Base-by-base conservation (phyloP, 1,139 yeast species). In the Candida sp. region DNA sequence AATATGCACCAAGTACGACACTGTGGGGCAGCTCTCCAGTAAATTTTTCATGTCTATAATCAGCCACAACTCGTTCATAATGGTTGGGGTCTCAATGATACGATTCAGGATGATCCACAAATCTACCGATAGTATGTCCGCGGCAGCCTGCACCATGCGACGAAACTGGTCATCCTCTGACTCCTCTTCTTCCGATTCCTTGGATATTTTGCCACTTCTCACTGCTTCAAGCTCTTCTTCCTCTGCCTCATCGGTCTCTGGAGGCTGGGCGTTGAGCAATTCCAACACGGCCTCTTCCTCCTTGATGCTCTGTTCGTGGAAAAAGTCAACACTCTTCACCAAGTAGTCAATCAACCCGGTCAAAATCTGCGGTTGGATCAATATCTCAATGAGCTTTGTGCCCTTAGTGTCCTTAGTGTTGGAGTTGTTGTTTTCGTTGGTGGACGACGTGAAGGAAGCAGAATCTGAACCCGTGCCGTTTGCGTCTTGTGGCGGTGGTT, bases 361-460 rank as follows among this genome's bases (percentile, higher is more conserved):
- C 47, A 78, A 63, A 23, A 78, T 69, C 53, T 77, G 81, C 22
- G 82, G 81, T 55, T 77, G 82, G 47, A 77, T 65, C 39, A 78
- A 62, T 32, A 78, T 60, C 54, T 78, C 83, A 42, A 78, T 54
- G 42, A 78, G 63, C 55, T 76, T 77, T 40, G 71, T 70, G 4
- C 77, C 77, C 34, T 77, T 65, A 9, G 73, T 65, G 50, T 76
- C 79, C 53, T 74, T 75, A 43, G 62, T 62, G 42, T 56, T 60
- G 25, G 49, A 44, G 17, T 61, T 63, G 35, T 59, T 56, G 41
- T 59, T 60, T 17, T 71, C 76, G 34, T 70, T 68, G 54, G 62
- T 73, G 22, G 78, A 72, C 3, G 81, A 74, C 1, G 74, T 63
- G 33, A 76, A 61, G 6, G 80, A 73, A n/a, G 66, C 69, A 5